Base-by-base conservation (phyloP, 1,284 basidiomycete genomes). In the Irpex rosettiformis region DNA sequence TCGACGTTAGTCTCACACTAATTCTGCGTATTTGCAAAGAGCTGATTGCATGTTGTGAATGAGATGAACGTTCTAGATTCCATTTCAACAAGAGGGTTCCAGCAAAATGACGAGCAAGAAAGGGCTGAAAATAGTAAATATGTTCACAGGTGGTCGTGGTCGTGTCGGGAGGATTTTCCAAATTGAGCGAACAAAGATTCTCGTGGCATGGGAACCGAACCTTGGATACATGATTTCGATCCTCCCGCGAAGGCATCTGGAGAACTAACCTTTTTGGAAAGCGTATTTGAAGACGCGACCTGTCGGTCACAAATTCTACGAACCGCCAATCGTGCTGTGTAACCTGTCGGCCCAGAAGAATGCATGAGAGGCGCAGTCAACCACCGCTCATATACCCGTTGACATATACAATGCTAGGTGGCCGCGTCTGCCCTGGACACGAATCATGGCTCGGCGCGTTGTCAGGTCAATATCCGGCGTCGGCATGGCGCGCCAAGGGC, bases 161-260 rank as follows among this genome's bases (percentile, higher is more conserved):
- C 24, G 48, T 27, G 7, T n/a, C n/a, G n/a, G n/a, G 11, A 51
- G 24, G 48, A 11, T 47, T 47, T 24, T 21, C 48, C 48, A 10
- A 13, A 51, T 51, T 24, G 24, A 28, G 48, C 21, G 24, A 51
- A 24, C 22, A 22, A 37, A 28, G 48, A 51, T 51, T 28, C 48
- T 27, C 48, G 48, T 51, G 48, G 48, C 48, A 51, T 51, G 48
- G 27, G 48, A 51, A 51, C 22, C 48, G 10, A 51, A 6, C 48
- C 8, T 24, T 24, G 48, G 48, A 28, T 27, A 51, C 21, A 7
- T 52, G 57, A 55, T 49, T 25, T 30, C 57, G 57, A 58, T 58
- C 57, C 52, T 58, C 57, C 57, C 57, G 57, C 57, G 57, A 58
- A 58, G 57, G 40, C 29, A 47, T 54, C 27, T 28, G 27, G 33